phyloP scores from a whole-genome alignment of 148 eudicot genomes.

The Nepenthes gracilis region DNA sequence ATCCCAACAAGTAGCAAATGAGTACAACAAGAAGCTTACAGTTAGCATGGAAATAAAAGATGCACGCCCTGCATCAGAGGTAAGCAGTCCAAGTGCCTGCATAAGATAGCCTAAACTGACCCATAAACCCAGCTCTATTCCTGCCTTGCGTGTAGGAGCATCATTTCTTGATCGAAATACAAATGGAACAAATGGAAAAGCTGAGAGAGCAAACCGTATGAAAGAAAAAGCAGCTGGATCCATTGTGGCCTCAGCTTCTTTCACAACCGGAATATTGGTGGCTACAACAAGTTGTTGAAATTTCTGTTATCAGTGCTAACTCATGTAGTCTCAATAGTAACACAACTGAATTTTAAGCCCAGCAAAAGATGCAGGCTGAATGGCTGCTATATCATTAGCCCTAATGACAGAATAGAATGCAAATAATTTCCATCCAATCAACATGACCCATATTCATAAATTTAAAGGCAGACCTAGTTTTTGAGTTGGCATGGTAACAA shows the following conservation, averaged over 20 bases:
- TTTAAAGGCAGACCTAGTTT: too few relatives aligned
- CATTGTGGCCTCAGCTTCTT: conserved; percentile 49
- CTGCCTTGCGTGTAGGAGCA: conserved; percentile 35
- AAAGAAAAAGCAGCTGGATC: conserved; percentile 60
- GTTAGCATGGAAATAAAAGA: conserved; percentile 61
- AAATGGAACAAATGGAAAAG: conserved; percentile 60
- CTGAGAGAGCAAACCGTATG: conserved; percentile 39
- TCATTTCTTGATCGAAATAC: conserved; percentile 36
- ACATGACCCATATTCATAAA: too few relatives aligned
- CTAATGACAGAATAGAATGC: too few relatives aligned
- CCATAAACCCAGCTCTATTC: conserved; percentile 67
- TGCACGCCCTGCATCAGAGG: conserved; percentile 74
- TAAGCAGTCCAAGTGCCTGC: conserved; percentile 68
- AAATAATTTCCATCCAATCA: too few relatives aligned
- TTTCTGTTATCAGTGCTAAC: neutral
- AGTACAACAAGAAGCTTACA: conserved; percentile 22
- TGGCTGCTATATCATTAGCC: too few relatives aligned
- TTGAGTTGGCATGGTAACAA: too few relatives aligned
- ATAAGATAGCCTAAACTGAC: conserved; percentile 59
- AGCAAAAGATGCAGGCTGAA: too few relatives aligned
- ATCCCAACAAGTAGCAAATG: neutral
- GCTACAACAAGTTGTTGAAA: conserved; percentile 22
- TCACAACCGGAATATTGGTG: conserved; percentile 57
- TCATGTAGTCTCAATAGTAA: neutral
- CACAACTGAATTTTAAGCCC: too few relatives aligned